Base-by-base conservation (phyloP, 192 early-diverging fungal genomes). In the Backusella tuberculispora region DNA sequence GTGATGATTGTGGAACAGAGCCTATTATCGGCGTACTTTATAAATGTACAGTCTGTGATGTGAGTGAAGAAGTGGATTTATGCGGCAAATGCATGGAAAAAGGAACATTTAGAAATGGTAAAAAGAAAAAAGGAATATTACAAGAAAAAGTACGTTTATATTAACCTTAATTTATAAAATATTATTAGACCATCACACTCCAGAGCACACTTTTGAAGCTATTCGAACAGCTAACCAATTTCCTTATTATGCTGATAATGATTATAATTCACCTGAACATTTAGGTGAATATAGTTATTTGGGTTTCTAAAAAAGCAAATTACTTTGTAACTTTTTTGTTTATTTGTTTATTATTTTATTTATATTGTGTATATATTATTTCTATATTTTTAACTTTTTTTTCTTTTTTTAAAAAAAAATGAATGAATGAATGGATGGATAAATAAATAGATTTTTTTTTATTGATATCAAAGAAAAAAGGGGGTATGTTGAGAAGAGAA, bases 21-120 rank as follows among this genome's bases (percentile, higher is more conserved):
- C 92, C 92, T 5, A 92, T 93, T 66, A 80, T 93, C 15, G 92
- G 92, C 19, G 81, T 87, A 19, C 86, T 89, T 4, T 91, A 91
- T 78, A 88, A 89, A 60, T 93, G 92, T 60, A 75, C 82, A 42
- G 83, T 88, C 26, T 93, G 92, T 75, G 86, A 85, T 29, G 83
- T 84, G 7, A 83, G 84, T 15, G 87, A 88, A 69, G 82, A 89
- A 42, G 88, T 91, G 17, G 92, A 92, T 80, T 60, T 93, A 50
- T 93, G 92, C 71, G 88, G 89, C 38, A 84, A 85, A 41, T 93
- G 92, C 47, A 86, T 85, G 53, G 85, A 83, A 24, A 84, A 85
- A 46, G 88, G 87, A 9, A 72, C 63, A 9, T 90, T 85, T 73
- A 80, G 80, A 56, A 90, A 83, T 71, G 81, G 81, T 79, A 71